Evolutionary conservation across 768 basidiomycete genomes (phyloP), one percentile per base, ranked within the genome.

Genomic region (Tulasnella sp.): DNA sequence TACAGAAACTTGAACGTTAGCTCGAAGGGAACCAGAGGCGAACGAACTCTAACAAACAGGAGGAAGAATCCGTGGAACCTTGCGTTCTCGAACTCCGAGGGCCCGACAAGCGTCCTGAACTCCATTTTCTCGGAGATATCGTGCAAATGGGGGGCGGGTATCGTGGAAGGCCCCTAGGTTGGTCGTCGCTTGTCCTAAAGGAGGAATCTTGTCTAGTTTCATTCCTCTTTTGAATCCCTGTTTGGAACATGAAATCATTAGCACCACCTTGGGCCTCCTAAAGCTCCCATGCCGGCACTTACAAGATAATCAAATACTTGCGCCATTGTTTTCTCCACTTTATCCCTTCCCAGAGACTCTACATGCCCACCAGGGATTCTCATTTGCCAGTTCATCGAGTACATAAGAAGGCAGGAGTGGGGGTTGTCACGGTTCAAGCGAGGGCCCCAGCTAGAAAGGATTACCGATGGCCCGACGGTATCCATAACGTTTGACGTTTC

Each of bases 401-500:
- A 87, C 21, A 86, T 87, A 6, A 88, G 80, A 9, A 89, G 82
- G 0, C 86, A 80, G 6, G 88, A 85, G 44, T 81, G 73, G 19
- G 78, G 75, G 24, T 82, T 85, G 7, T 82, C 80, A 9, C 34
- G 31, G n/a, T 81, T 80, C 31, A 89, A 84, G 5, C 88, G 77
- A 14, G 86, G 85, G 0, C 82, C 84, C 89, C 88, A 89, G 2
- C 81, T 56, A 5, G 81, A 77, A 14, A 88, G 80, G 24, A 87
- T 85, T 1, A 72, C 40, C 21, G 76, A 79, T 16, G 88, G 83
- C 16, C 88, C 88, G 34, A 85, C 85, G 16, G 68, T 74, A 77
- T 89, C 88, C 77, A 88, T 75, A 52, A 88, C 87, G 78, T 89
- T 89, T 4, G 89, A 89, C 10, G 88, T 87, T 27, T 88, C 86